Base-by-base conservation (phyloP, 179 eudicot species). In the Camellia oleifera region DNA sequence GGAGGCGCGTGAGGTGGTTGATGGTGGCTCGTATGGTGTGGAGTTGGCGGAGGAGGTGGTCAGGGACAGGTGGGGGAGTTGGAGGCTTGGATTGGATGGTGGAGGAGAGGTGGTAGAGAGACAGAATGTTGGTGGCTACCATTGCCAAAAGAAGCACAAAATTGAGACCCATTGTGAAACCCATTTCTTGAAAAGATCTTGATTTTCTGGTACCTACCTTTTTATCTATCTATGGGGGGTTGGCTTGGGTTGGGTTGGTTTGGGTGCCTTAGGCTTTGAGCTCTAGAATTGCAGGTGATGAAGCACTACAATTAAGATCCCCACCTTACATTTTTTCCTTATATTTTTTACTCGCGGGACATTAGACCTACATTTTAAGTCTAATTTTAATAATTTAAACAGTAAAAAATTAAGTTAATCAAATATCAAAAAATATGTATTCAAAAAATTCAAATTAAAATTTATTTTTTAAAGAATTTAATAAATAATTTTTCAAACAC, bases 11-110 rank as follows among this genome's bases (percentile, higher is more conserved):
- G 89, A 95, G 98, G 88, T 93, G 97, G 88, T 79, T 89, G 81
- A 95, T 92, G 86, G 98, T 90, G 89, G 98, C 95, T 89, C 97
- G 97, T 84, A 95, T 93, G 85, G 97, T 93, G 76, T 83, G 80
- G 72, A 95, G 95, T 52, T 95, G 97, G 20, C 80, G 93, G 84
- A 95, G 76, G 40, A 95, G 98, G 87, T 93, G 92, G 57, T 89
- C 90, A 14, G 98, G 98, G 62, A 93, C 89, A 0, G 86, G 89
- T 0, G 77, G 88, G 5, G 87, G n/a, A 8, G 85, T 7, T 4
- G 83, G 65, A 54, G 90, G 86, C 18, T 62, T 74, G 58, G 88
- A 84, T 32, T 84, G 85, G 88, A 85, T 81, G 79, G 88, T 91
- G 85, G 92, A 64, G 64, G 98, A 90, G 81, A 95, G 98, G 78